Conservation (phyloP, 2,329 filamentous ascomycete genomes). For the Aotearoamyces nothofagi region DNA sequence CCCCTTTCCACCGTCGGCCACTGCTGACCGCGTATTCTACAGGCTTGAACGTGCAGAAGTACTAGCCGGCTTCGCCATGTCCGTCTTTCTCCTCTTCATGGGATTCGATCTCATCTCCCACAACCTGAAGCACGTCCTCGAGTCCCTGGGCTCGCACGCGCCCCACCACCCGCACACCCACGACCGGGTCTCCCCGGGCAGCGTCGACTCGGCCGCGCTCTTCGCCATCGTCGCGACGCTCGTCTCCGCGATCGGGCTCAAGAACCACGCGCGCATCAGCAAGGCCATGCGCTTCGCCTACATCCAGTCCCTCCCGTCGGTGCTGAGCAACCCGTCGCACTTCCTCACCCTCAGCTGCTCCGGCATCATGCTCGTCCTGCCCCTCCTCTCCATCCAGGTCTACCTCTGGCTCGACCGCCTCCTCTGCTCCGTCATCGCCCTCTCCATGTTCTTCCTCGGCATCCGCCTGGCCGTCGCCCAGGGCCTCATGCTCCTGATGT, state of each 20-base stretch:
- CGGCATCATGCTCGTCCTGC: slow-evolving; percentile 62
- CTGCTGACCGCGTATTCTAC: slow-evolving; percentile 2
- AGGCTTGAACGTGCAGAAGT: slow-evolving; percentile 82
- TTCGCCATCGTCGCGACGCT: slow-evolving; percentile 72
- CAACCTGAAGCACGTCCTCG: slow-evolving; percentile 83
- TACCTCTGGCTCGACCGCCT: slow-evolving; percentile 73
- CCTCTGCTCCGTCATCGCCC: slow-evolving; percentile 66
- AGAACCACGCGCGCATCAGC: slow-evolving; percentile 84
- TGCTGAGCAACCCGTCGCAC: slow-evolving; percentile 91
- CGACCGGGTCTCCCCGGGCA: slow-evolving; percentile 54
- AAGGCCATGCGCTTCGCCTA: slow-evolving; percentile 80
- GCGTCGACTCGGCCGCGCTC: slow-evolving; percentile 66
- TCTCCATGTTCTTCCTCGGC: slow-evolving; percentile 80
- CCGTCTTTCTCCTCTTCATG: slow-evolving; percentile 92
- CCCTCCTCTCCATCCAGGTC: slow-evolving; percentile 65
- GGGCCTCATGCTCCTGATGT: slow-evolving; percentile 93
- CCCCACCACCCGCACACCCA: slow-evolving; percentile 58
- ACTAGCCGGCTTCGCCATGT: slow-evolving; percentile 89
- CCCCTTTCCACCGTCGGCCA: no score
- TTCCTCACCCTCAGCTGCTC: slow-evolving; percentile 87
- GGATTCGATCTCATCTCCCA: slow-evolving; percentile 92
- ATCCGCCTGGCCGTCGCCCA: slow-evolving; percentile 71
- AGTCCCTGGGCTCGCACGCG: slow-evolving; percentile 51
- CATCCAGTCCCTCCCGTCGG: slow-evolving; percentile 64
- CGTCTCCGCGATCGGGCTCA: slow-evolving; percentile 71